A percentile compares a stretch with the other conserved stretches of the same genome.
These are phyloP conservation scores for Aspergillus uvarum DNA, from an alignment of 2,329 filamentous ascomycete genomes.

Conservation along the genomic window DNA sequence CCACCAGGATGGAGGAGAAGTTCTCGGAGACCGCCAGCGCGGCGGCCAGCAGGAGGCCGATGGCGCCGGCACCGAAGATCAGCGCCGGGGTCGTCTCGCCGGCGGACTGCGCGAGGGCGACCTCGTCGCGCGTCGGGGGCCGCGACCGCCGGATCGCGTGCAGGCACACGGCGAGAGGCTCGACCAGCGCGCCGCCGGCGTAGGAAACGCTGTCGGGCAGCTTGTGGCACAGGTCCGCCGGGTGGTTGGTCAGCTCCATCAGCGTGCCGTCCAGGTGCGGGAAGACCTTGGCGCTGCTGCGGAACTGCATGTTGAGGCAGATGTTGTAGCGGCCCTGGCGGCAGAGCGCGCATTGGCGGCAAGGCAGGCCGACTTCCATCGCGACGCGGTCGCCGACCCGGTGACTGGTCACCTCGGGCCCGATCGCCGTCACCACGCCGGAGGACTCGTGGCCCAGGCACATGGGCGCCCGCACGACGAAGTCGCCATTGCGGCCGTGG, in stretches of 20 bases:
- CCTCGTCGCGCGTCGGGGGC: conserved; percentile 41
- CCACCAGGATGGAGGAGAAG: conserved; percentile 57
- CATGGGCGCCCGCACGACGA: conserved; percentile 77
- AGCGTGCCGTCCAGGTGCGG: conserved; percentile 64
- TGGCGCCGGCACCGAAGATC: conserved; percentile 62
- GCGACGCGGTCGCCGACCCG: conserved; percentile 78
- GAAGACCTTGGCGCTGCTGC: conserved; percentile 60
- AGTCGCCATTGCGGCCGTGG: conserved; percentile 83
- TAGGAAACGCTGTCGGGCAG: conserved; percentile 55
- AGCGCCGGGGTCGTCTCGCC: conserved; percentile 50
- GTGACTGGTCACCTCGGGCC: conserved; percentile 62
- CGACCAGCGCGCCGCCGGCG: conserved; percentile 58
- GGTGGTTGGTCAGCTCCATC: conserved; percentile 62
- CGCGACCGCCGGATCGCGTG: conserved; percentile 59
- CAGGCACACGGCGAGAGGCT: conserved; percentile 61
- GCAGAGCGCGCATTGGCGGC: conserved; percentile 62
- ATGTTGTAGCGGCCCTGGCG: conserved; percentile 61
- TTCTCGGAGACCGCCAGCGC: conserved; percentile 56
- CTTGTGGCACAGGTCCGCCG: conserved; percentile 59
- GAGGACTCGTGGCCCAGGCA: conserved; percentile 77
- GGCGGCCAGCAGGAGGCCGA: conserved; percentile 59
- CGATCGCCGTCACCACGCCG: conserved; percentile 73
- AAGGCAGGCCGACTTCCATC: conserved; percentile 88
- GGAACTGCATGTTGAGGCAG: conserved; percentile 58
- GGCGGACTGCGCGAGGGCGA: conserved; percentile 41